Base-by-base conservation (phyloP, 139 green algal genomes). In the Coelastrella sp. region DNA sequence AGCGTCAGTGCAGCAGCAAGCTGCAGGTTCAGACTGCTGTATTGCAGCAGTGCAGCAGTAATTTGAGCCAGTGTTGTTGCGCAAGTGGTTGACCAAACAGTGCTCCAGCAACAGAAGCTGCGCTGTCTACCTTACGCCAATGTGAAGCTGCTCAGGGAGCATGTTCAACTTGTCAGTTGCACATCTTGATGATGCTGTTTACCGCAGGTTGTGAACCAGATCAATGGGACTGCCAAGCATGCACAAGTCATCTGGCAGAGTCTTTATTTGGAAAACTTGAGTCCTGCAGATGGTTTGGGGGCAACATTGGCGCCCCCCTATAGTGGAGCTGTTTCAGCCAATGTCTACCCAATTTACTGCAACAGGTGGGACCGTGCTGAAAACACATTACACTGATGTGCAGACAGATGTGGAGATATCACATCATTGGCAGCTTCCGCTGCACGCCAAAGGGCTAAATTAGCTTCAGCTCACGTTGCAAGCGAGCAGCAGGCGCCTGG, bases 191-290 rank as follows among this genome's bases (percentile, higher is more conserved):
- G 13, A 22, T 75, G 16, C 68, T 13, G 11, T 19, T 13, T 71
- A 19, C 10, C 11, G 68, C 68, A 76, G 68, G 68, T 87, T 23
- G 82, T 87, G 23, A 87, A 87, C 32, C 82, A 87, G 23, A 68
- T 87, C 11, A 87, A 87, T 60, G 82, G 58, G 23, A 87, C 82
- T 5, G 32, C 82, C 17, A 76, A 76, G 17, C 5, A 23, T n/a
- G 68, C 68, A 32, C 68, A 76, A 17, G 68, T 87, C 14, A 22
- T 77, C 13, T 87, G 81, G 81, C 81, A 87, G 32, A 87, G 84
- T 54, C 14, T 89, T 4, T 23, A 71, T 3, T 74, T 89, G 71
- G 84, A 89, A 59, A 89, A 89, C 7, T 6, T 47, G 17, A 74
- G 47, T 19, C 84, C 84, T 73, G 84, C 60, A 19, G 81, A 87